Evolutionary conservation across 345 rosid species (phyloP).

Genomic region (Lepidium sativum): DNA sequence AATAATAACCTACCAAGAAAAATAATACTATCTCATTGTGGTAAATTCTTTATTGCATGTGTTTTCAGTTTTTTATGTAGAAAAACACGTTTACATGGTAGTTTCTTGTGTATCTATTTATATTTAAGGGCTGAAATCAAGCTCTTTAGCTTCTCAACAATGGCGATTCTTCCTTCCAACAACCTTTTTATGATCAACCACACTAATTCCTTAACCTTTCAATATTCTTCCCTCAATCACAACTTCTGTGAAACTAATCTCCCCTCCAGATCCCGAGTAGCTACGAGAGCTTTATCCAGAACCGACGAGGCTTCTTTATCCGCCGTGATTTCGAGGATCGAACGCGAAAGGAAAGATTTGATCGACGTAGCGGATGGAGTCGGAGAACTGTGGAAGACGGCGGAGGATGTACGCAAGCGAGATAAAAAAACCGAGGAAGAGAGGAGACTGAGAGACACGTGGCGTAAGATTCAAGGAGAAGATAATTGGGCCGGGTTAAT

Average conservation of each 20-base stretch:
- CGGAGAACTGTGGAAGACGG: slow-evolving; percentile 18
- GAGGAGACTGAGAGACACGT: slow-evolving; percentile 34
- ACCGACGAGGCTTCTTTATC: slow-evolving; percentile 33
- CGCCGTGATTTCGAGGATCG: slow-evolving; percentile 29
- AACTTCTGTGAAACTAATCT: slow-evolving; percentile 3
- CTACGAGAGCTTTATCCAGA: slow-evolving; percentile 23
- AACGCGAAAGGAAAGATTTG: slow-evolving; percentile 7
- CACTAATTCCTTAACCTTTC: neutral
- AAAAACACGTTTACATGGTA: too few species aligned
- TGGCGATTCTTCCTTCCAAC: slow-evolving; percentile 37
- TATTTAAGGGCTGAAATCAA: neutral
- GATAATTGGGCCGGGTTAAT: slow-evolving; percentile 69
- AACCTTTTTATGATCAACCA: slow-evolving; percentile 15
- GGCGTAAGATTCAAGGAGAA: slow-evolving; percentile 75
- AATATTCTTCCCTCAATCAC: neutral
- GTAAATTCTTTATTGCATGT: too few species aligned
- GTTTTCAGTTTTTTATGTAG: too few species aligned
- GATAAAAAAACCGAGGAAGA: slow-evolving; percentile 19
- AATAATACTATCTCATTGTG: too few species aligned
- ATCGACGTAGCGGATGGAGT: neutral
- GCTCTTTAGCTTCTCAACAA: slow-evolving; percentile 23
- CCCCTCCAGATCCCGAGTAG: neutral
- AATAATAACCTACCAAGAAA: too few species aligned
- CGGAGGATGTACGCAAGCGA: slow-evolving; percentile 18
- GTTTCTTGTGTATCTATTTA: neutral